phyloP scores from a whole-genome alignment of 176 grass and related monocot species.

The Juncus effusus region DNA sequence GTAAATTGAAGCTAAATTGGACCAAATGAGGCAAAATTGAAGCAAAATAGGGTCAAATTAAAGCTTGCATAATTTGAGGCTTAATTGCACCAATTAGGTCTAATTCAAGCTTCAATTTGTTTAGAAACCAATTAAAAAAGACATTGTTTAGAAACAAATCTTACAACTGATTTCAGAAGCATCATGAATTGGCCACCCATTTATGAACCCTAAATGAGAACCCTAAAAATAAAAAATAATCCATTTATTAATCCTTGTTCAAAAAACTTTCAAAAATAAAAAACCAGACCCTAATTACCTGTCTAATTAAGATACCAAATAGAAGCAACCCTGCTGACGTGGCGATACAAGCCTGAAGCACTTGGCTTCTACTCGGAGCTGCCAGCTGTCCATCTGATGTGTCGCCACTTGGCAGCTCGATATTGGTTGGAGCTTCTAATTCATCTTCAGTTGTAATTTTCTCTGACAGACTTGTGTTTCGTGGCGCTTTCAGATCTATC shows the following conservation, averaged over 20 bases:
- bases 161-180: constrained; percentile 51
- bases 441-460: constrained; percentile 4
- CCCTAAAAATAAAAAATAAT: constrained; percentile 24
- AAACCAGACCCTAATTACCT: constrained; percentile 33
- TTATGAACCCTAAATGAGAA: constrained; percentile 48
- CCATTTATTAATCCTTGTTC: neutral
- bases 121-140: neutral
- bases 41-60: neutral
- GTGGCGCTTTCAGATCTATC: constrained; percentile 21
- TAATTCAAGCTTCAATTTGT: neutral
- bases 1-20: neutral
- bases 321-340: constrained; percentile 57
- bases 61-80: neutral
- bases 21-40: neutral
- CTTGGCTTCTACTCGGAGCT: constrained; percentile 44
- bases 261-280: neutral
- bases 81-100: neutral
- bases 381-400: constrained; percentile 5
- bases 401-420: constrained; percentile 18
- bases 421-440: constrained; percentile 10
- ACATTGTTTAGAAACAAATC: constrained; percentile 13
- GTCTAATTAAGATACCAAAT: constrained; percentile 44
- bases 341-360: constrained; percentile 64
- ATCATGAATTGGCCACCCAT: constrained; percentile 56
- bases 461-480: constrained; percentile 24